phyloP scores from a whole-genome alignment of 148 eudicot genomes.

The Oxyria digyna region DNA sequence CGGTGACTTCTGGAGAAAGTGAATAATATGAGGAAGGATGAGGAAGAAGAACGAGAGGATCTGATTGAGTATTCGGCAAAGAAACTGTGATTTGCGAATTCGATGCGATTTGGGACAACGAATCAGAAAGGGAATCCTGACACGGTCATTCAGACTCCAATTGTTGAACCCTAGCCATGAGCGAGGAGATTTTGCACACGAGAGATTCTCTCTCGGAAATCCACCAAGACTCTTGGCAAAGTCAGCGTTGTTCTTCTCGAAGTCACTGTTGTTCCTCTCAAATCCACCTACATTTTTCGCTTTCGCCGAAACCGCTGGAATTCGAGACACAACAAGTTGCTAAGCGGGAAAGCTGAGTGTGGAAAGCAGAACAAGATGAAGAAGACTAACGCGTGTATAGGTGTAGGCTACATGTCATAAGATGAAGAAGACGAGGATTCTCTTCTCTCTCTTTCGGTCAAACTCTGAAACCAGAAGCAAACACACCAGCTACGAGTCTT shows the following conservation, averaged over 20 bases:
- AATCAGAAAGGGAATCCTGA: slow-evolving; percentile 15
- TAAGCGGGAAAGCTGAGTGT: neutral
- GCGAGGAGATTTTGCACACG: slow-evolving; percentile 30
- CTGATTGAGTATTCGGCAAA: slow-evolving; percentile 4
- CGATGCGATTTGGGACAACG: too few relatives aligned
- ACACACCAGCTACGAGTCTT: too few relatives aligned
- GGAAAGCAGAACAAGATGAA: too few relatives aligned
- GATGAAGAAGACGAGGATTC: too few relatives aligned
- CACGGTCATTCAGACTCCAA: slow-evolving; percentile 31
- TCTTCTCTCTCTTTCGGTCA: too few relatives aligned
- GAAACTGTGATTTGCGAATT: slow-evolving; percentile 26
- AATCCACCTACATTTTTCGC: slow-evolving; percentile 74
- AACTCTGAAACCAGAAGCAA: too few relatives aligned
- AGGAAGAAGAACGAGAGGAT: slow-evolving; percentile 7
- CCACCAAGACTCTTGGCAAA: slow-evolving; percentile 75
- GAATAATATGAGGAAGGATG: neutral
- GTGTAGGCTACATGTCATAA: too few relatives aligned
- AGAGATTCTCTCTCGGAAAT: slow-evolving; percentile 49
- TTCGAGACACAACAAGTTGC: neutral
- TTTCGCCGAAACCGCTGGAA: slow-evolving; percentile 13
- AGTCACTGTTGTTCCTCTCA: too few relatives aligned
- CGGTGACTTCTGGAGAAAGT: slow-evolving; percentile 1
- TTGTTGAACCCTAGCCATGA: slow-evolving; percentile 32
- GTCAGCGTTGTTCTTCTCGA: slow-evolving; percentile 92
- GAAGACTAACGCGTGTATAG: too few relatives aligned